A percentile compares a stretch with the other conserved stretches of the same genome.
Evolutionary conservation across 2,329 filamentous ascomycete genomes (phyloP).

Genomic region (Emergomyces pasteurianus): DNA sequence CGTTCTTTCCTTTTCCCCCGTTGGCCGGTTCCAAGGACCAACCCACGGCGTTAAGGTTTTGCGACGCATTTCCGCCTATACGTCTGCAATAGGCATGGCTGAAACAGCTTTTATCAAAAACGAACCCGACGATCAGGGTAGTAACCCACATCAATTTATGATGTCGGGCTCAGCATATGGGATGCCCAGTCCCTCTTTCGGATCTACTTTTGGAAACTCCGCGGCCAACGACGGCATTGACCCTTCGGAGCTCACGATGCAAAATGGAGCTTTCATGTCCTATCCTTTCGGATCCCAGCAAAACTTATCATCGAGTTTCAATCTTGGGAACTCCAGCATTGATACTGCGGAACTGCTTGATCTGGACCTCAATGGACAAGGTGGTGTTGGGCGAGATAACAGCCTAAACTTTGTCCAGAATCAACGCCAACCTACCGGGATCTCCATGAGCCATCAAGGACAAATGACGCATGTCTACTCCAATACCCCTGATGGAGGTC

Average conservation of each 20-base stretch:
- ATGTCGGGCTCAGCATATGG: constrained; percentile 38
- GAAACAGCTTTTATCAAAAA: constrained; percentile 54
- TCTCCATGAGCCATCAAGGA: constrained; percentile 52
- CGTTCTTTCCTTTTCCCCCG: neutral
- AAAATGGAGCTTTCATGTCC: constrained; percentile 39
- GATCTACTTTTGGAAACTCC: constrained; percentile 37
- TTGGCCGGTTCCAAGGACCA: neutral
- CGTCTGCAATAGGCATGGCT: constrained; percentile 18
- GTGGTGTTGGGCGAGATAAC: constrained; percentile 24
- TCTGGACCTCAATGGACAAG: constrained; percentile 32
- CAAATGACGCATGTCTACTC: constrained; percentile 68
- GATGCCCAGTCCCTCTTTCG: constrained; percentile 40
- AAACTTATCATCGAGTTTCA: constrained; percentile 59
- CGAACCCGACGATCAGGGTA: constrained; percentile 52
- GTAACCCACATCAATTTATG: constrained; percentile 39
- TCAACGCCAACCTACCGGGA: constrained; percentile 41
- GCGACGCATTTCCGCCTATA: neutral
- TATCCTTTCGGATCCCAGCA: constrained; percentile 52
- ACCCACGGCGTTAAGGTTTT: constrained; percentile 3
- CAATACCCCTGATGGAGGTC: constrained; percentile 80
- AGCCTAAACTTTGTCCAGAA: constrained; percentile 33
- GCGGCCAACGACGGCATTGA: constrained; percentile 55
- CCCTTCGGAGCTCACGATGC: constrained; percentile 72
- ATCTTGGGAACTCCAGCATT: constrained; percentile 64
- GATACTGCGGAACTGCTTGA: constrained; percentile 84